Percentiles rank a stretch among this genome's conserved stretches.
phyloP scores from a whole-genome alignment of 2,329 filamentous ascomycete species.

The Sclerotinia nivalis region DNA sequence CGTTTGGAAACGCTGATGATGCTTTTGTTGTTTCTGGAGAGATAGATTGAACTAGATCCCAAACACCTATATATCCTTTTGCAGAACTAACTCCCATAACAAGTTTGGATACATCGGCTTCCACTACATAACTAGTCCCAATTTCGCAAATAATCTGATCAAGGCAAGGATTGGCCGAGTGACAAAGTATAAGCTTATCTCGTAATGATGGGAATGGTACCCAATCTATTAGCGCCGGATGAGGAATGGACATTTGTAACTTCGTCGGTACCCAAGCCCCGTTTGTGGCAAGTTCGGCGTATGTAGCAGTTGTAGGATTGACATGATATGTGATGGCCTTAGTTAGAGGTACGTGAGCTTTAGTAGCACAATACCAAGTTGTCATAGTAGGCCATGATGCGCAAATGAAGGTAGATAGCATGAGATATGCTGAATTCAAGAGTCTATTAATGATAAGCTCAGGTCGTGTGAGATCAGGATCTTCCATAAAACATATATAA shows the following conservation, averaged over 20 bases:
- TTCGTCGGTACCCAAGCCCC: constrained; percentile 14
- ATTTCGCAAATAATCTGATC: constrained; percentile 20
- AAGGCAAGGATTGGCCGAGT: constrained; percentile 17
- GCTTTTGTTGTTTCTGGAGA: neutral
- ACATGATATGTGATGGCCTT: constrained; percentile 18
- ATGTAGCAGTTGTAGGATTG: constrained; percentile 17
- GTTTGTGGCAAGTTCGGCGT: constrained; percentile 1
- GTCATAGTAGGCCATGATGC: constrained; percentile 7
- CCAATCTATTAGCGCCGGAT: constrained; percentile 18
- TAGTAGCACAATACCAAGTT: constrained; percentile 19
- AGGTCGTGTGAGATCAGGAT: neutral
- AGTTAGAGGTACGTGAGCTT: constrained; percentile 7
- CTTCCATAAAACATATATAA: neutral
- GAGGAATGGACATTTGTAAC: constrained; percentile 11
- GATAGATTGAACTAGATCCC: constrained; percentile 16
- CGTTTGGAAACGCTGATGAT: neutral
- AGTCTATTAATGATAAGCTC: constrained; percentile 14
- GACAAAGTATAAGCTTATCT: constrained; percentile 16
- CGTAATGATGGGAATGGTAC: constrained; percentile 14
- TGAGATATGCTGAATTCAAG: constrained; percentile 14
- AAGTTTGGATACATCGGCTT: constrained; percentile 17
- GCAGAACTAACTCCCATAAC: constrained; percentile 1
- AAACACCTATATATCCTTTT: constrained; percentile 14
- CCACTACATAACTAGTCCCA: constrained; percentile 21
- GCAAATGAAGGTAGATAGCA: constrained; percentile 19